Evolutionary conservation across 2,329 filamentous ascomycete genomes (phyloP).

Genomic region (Periconia sp.): DNA sequence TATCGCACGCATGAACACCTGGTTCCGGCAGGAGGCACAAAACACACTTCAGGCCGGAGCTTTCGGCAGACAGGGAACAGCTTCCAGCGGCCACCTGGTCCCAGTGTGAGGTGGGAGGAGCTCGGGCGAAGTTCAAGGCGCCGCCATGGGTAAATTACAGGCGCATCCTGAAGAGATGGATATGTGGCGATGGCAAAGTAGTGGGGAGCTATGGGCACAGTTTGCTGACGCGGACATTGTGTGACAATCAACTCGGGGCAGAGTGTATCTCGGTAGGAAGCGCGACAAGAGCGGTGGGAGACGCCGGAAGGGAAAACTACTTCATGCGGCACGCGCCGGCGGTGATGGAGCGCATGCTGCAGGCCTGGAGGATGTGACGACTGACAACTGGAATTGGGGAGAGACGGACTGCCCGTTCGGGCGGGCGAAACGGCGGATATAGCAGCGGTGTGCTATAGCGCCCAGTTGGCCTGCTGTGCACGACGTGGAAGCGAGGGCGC

Average conservation of each 20-base stretch:
- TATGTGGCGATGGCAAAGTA: not conserved
- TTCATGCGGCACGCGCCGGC: conserved; percentile 2
- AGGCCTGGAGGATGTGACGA: conserved; percentile 2
- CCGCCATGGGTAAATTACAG: not conserved
- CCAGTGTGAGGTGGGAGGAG: not conserved
- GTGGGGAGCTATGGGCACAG: not conserved
- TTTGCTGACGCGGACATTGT: too few relatives aligned
- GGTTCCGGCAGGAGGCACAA: conserved; percentile 9
- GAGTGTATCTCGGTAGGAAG: not conserved
- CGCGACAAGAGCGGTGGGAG: not conserved
- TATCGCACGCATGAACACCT: conserved; percentile 13
- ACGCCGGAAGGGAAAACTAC: not conserved
- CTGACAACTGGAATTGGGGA: conserved; percentile 3
- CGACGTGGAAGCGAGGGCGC: too few relatives aligned
- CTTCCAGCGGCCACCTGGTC: not conserved
- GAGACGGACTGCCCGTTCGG: not conserved
- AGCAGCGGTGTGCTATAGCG: conserved; percentile 7
- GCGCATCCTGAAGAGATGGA: not conserved
- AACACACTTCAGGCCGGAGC: not conserved
- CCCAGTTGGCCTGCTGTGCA: too few relatives aligned
- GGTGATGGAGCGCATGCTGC: conserved; percentile 2
- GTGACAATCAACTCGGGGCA: too few relatives aligned
- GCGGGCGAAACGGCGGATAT: conserved; percentile 6
- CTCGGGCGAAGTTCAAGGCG: not conserved
- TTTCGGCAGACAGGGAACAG: not conserved